phyloP scores from a whole-genome alignment of 257 asterid species.

The Gentiana dahurica region DNA sequence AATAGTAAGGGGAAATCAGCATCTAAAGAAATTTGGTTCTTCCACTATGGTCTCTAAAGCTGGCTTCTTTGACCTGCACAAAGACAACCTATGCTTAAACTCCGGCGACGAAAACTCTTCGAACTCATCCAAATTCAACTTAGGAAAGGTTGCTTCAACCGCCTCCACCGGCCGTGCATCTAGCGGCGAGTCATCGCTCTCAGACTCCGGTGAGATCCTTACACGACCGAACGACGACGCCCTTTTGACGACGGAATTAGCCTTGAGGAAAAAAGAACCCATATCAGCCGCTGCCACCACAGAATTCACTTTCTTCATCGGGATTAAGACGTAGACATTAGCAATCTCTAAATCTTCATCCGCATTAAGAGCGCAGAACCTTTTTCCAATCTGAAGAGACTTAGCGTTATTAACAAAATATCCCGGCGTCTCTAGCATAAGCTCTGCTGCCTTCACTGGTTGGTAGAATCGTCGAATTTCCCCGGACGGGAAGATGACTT shows the following conservation, averaged over 20 bases:
- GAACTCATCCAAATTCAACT: constrained; percentile 8
- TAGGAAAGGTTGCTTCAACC: background rate
- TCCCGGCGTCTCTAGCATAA: constrained; percentile 25
- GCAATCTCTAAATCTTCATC: constrained; percentile 47
- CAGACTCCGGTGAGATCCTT: constrained; percentile 20
- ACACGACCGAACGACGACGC: constrained; percentile 21
- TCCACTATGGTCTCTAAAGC: constrained; percentile 29
- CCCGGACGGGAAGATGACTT: constrained; percentile 28
- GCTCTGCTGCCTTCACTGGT: constrained; percentile 26
- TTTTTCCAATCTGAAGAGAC: constrained; percentile 25
- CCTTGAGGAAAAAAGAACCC: constrained; percentile 27
- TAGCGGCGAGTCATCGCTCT: constrained; percentile 4
- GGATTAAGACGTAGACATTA: constrained; percentile 33
- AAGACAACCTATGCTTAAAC: constrained; percentile 10
- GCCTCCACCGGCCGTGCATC: background rate
- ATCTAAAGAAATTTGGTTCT: constrained; percentile 8
- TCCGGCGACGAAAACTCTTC: constrained; percentile 15
- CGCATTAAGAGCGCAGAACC: constrained; percentile 34
- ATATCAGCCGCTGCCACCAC: constrained; percentile 34
- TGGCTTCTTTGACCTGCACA: constrained; percentile 29
- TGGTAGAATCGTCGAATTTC: constrained; percentile 26
- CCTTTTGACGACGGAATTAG: constrained; percentile 22
- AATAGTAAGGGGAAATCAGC: too few species aligned
- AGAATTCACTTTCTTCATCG: constrained; percentile 42
- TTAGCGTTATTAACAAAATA: constrained; percentile 25